Base-by-base conservation (phyloP, 2,329 filamentous ascomycete species). In the Coniella vitis region DNA sequence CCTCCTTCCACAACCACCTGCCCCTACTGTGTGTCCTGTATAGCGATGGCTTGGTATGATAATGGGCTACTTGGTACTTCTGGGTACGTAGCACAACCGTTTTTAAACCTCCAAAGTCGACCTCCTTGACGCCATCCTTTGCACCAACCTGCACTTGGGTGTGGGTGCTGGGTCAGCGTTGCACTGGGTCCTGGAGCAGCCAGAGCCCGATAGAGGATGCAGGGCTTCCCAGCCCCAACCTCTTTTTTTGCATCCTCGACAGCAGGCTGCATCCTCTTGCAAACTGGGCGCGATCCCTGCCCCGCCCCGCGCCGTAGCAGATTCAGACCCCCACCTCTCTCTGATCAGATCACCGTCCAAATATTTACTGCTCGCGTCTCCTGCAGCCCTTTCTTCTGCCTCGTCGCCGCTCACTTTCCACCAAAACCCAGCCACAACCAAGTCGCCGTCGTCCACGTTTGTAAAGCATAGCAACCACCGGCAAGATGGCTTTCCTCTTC, bases 401-500 rank as follows among this genome's bases (percentile, higher is more conserved):
- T 10, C 25, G 25, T 29, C 25, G 5, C 10, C 10, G 25, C 5
- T 10, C 10, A 5, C 25, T 29, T 10, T 29, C 10, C 25, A 5
- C 34, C 34, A 36, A 9, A n/a, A n/a, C n/a, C n/a, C n/a, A n/a
- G n/a, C n/a, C n/a, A n/a, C 8, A 32, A 32, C 21, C 38, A 44
- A 20, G 3, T 14, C 36, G 20, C 36, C 13, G 32, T 13, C 32
- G 17, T 16, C 42, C 42, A 8, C 38, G n/a, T 21, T 19, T 13
- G 10, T 22, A 25, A 19, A 9, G 20, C 20, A 8, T 16, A 19
- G 3, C 22, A 13, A 31, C 38, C 12, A 31, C 9, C n/a, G 7
- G 12, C 67, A 68, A 59, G 57, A 84, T 84, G 81, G 35, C 51
- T 12, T 42, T 53, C n/a, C 54, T 83, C 38, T 83, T 82, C 67